Conservation (phyloP, 1,139 yeast species). For the Scheffersomyces insectosa region DNA sequence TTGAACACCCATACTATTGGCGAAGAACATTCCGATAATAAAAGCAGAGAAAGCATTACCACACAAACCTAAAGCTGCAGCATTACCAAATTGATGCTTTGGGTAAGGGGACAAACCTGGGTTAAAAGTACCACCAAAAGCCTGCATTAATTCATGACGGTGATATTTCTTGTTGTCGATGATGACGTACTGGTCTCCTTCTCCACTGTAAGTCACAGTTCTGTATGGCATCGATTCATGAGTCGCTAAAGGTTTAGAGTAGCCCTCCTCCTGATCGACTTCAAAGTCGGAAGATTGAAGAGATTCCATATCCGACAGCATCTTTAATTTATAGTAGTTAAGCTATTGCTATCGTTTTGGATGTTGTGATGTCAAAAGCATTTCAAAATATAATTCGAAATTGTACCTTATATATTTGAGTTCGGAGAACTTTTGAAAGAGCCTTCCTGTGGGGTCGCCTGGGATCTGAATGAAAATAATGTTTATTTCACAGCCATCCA, state of each 20-base stretch:
- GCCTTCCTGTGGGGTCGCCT: too few species aligned
- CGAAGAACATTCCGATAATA: background rate
- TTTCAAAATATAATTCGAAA: too few species aligned
- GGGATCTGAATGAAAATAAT: too few species aligned
- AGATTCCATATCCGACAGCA: background rate
- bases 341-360: too few species aligned
- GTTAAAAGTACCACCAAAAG: conserved; percentile 40
- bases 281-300: background rate
- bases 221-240: background rate
- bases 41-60: background rate
- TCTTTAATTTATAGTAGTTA: background rate
- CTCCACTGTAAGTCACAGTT: conserved; percentile 13
- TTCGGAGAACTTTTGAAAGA: too few species aligned
- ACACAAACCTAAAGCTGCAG: background rate
- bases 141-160: conserved; percentile 33
- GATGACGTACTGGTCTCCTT: conserved; percentile 23
- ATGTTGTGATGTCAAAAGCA: too few species aligned
- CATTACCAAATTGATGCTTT: conserved; percentile 1
- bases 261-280: background rate
- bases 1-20: conserved; percentile 45
- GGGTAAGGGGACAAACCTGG: conserved; percentile 13
- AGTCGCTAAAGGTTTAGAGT: background rate
- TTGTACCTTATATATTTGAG: too few species aligned
- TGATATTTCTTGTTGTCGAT: conserved; percentile 35
- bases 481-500: too few species aligned